Conservation (phyloP, 305 asterid genomes). For the Withania somnifera region DNA sequence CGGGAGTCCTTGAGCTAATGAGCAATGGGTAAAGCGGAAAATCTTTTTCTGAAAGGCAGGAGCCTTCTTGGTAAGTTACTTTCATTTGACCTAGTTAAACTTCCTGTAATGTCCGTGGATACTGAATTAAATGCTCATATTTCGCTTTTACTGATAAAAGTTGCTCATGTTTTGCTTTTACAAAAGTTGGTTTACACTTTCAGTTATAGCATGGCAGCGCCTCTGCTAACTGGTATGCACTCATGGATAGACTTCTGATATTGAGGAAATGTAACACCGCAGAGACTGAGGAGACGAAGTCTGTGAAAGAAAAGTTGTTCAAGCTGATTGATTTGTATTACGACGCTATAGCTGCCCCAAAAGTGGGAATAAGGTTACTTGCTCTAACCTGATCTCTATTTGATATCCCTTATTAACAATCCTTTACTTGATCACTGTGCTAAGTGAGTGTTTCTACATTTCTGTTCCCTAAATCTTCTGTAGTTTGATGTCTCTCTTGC, state of each 20-base stretch:
- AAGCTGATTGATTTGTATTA: conserved; percentile 55
- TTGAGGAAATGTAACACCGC: conserved; percentile 23
- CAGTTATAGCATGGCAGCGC: conserved; percentile 54
- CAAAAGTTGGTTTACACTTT: not conserved
- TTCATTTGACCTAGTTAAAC: not conserved
- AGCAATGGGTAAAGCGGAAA: not conserved
- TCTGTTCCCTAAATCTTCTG: not conserved
- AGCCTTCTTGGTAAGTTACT: not conserved
- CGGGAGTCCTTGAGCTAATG: not conserved
- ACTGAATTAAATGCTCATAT: not conserved
- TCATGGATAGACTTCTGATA: conserved; percentile 52
- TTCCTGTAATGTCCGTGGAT: not conserved
- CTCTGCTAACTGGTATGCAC: conserved; percentile 57
- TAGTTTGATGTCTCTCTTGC: not conserved
- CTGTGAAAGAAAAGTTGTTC: conserved; percentile 30
- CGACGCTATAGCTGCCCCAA: conserved; percentile 82
- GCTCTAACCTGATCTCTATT: not conserved
- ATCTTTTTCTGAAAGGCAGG: not conserved
- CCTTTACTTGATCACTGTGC: not conserved
- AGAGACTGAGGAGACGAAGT: not conserved
- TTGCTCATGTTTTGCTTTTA: not conserved
- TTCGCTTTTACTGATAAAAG: not conserved
- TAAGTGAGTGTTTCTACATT: not conserved
- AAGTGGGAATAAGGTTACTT: conserved; percentile 63
- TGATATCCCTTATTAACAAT: not conserved